Percentiles rank a stretch among this genome's conserved stretches.
Evolutionary conservation across 2,329 filamentous ascomycete species (phyloP).

Genomic region (Pseudogymnoascus sp.): DNA sequence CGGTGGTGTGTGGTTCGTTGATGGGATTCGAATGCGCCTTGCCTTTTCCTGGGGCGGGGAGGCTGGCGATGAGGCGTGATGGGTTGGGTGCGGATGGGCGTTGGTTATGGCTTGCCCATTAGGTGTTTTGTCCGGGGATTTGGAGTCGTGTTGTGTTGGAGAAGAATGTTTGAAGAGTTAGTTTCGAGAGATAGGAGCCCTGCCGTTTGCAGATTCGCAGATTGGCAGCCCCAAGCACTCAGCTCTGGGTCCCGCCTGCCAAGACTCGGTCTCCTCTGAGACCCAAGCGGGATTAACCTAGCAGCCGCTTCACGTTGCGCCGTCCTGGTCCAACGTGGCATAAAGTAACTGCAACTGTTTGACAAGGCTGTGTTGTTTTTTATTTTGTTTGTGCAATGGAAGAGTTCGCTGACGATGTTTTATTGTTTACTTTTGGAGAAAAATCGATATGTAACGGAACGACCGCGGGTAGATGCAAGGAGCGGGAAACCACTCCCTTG

Average conservation of each 20-base stretch:
- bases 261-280: background rate
- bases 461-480: background rate
- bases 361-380: background rate
- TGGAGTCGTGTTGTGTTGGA: background rate
- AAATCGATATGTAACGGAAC: background rate
- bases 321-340: background rate
- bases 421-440: background rate
- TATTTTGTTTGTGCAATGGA: background rate
- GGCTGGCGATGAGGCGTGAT: background rate
- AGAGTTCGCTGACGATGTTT: background rate
- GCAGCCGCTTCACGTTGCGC: background rate
- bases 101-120: background rate
- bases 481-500: background rate
- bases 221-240: background rate
- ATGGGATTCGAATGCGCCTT: background rate
- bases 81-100: background rate
- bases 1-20: background rate
- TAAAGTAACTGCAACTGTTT: background rate
- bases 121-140: background rate
- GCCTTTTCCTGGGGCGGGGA: background rate
- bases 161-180: background rate
- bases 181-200: background rate
- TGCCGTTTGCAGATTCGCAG: background rate
- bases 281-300: background rate
- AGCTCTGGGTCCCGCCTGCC: background rate